These are phyloP conservation scores for Colletotrichum tanaceti DNA, from an alignment of 2,329 filamentous ascomycete species.

Conservation along the genomic window DNA sequence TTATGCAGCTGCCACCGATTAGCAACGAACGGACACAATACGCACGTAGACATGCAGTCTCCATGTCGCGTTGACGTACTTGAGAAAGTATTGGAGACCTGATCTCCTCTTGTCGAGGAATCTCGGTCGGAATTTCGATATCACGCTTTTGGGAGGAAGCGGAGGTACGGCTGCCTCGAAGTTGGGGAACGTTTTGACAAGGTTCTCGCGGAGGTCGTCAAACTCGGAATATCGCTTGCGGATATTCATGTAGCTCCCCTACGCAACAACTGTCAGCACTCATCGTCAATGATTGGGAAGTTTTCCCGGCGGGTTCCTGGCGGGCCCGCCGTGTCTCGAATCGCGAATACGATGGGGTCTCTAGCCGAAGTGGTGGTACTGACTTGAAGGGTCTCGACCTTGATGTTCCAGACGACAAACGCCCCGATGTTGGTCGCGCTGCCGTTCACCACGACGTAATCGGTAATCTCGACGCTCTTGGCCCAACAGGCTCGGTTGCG, in stretches of 20 bases:
- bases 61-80: constrained; percentile 65
- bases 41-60: not conserved
- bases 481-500: constrained; percentile 73
- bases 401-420: constrained; percentile 95
- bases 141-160: constrained; percentile 89
- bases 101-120: constrained; percentile 88
- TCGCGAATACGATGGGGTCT: not conserved
- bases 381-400: constrained; percentile 86
- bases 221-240: constrained; percentile 92
- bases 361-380: constrained; percentile 49
- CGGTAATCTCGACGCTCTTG: constrained; percentile 69
- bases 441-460: constrained; percentile 68
- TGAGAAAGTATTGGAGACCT: constrained; percentile 91
- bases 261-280: constrained; percentile 45
- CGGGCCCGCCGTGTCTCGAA: not conserved
- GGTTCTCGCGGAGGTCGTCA: constrained; percentile 79
- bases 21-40: constrained; percentile 31
- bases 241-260: constrained; percentile 72
- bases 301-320: not conserved
- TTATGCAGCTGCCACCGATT: constrained; percentile 74
- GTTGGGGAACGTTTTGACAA: constrained; percentile 84
- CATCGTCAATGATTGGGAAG: too few relatives aligned
- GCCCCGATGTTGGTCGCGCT: constrained; percentile 75
- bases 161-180: constrained; percentile 88
- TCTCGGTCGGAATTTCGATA: constrained; percentile 84